Percentiles rank a stretch among this genome's conserved stretches.
These are phyloP conservation scores for Mycocentrospora acerina DNA, from an alignment of 2,329 filamentous ascomycete genomes.

Conservation along the genomic window DNA sequence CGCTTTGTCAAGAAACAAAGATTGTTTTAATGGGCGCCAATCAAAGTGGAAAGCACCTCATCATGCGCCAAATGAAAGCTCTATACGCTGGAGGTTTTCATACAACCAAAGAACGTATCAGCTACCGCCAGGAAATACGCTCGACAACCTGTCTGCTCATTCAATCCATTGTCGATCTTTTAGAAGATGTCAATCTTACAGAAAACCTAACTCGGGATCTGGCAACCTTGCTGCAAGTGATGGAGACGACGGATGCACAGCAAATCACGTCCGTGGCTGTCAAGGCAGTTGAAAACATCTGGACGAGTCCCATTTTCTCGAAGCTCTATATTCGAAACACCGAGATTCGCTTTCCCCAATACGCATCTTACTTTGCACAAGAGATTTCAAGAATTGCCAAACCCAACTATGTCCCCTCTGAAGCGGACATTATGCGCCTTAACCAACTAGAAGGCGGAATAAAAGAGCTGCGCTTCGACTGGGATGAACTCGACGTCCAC, in stretches of 20 bases:
- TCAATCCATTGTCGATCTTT: slow-evolving; percentile 38
- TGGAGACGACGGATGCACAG: slow-evolving; percentile 30
- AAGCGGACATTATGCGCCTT: slow-evolving; percentile 39
- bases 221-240: slow-evolving; percentile 36
- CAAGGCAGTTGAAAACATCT: slow-evolving; percentile 29
- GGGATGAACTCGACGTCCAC: slow-evolving; percentile 39
- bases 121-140: slow-evolving; percentile 26
- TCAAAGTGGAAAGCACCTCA: slow-evolving; percentile 37
- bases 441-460: slow-evolving; percentile 32
- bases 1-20: slow-evolving; percentile 36
- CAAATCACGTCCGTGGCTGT: slow-evolving; percentile 28
- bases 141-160: slow-evolving; percentile 35
- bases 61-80: slow-evolving; percentile 41
- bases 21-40: slow-evolving; percentile 32
- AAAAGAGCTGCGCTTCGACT: slow-evolving; percentile 38
- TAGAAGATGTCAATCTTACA: slow-evolving; percentile 34
- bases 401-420: slow-evolving; percentile 32
- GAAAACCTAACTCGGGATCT: slow-evolving; percentile 30
- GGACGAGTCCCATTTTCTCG: slow-evolving; percentile 34
- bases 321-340: slow-evolving; percentile 36
- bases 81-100: slow-evolving; percentile 39
- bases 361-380: slow-evolving; percentile 35
- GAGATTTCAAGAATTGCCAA: slow-evolving; percentile 28
- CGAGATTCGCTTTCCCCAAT: slow-evolving; percentile 41
- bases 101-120: slow-evolving; percentile 30